These are phyloP conservation scores for Trichocomaceae sp. DNA, from an alignment of 2,329 filamentous ascomycete species.

Conservation along the genomic window DNA sequence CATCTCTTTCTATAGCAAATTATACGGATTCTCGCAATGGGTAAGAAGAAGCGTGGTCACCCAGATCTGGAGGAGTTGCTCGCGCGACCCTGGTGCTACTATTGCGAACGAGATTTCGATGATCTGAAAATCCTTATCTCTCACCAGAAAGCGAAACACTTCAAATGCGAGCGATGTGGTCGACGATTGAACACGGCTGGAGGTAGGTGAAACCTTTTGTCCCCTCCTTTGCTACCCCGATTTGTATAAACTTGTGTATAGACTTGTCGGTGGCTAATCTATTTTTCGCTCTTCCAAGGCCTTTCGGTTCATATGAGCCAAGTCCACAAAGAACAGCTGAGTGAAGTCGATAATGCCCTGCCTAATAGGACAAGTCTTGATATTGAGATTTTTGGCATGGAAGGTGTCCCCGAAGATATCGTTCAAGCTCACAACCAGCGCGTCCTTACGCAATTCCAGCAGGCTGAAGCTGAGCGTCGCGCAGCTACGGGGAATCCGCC, in stretches of 20 bases:
- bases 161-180: constrained; percentile 89
- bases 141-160: constrained; percentile 99
- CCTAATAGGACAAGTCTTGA: constrained; percentile 78
- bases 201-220: constrained; percentile 51
- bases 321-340: constrained; percentile 90
- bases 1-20: not conserved
- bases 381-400: constrained; percentile 97
- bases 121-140: constrained; percentile 93
- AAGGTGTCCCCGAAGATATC: constrained; percentile 85
- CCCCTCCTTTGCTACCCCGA: too few relatives aligned
- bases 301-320: constrained; percentile 96
- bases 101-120: constrained; percentile 98
- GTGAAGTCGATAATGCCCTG: constrained; percentile 84
- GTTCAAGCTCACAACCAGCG: constrained; percentile 76
- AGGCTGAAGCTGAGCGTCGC: constrained; percentile 74
- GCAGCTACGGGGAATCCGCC: constrained; percentile 77
- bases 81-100: constrained; percentile 90
- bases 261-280: constrained; percentile 6
- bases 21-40: constrained; percentile 5
- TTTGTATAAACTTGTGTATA: not conserved
- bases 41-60: constrained; percentile 80
- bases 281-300: constrained; percentile 48
- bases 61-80: constrained; percentile 85
- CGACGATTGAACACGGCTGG: constrained; percentile 88
- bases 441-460: constrained; percentile 78